A percentile compares a stretch with the other conserved stretches of the same genome.
These are phyloP conservation scores for Plasmodium berghei DNA, from an alignment of 169 alveolate species.

Conservation along the genomic window DNA sequence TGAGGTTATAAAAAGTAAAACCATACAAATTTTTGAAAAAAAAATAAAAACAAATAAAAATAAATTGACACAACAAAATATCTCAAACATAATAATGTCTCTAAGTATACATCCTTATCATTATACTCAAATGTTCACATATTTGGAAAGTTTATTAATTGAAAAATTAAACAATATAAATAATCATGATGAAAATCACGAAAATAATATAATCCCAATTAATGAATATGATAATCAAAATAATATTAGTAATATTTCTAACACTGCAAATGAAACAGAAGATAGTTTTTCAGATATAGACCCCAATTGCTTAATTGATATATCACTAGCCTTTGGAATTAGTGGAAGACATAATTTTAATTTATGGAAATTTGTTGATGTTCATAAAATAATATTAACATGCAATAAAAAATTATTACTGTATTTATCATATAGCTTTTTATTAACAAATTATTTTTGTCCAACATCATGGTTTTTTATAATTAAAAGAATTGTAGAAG, in stretches of 20 bases:
- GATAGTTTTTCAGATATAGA: slow-evolving; percentile 1
- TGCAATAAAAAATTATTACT: slow-evolving; percentile 49
- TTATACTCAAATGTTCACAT: slow-evolving; percentile 63
- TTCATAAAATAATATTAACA: slow-evolving; percentile 54
- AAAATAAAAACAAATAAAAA: slow-evolving; percentile 70
- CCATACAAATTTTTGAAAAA: slow-evolving; percentile 49
- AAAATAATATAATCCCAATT: neutral
- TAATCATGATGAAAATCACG: neutral
- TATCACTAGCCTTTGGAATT: slow-evolving; percentile 59
- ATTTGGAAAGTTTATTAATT: slow-evolving; percentile 56
- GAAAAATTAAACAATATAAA: slow-evolving; percentile 25
- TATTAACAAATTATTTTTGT: slow-evolving; percentile 55
- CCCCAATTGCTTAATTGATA: slow-evolving; percentile 52
- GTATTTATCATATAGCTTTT: slow-evolving; percentile 71
- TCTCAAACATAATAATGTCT: slow-evolving; percentile 54
- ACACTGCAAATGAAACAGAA: neutral
- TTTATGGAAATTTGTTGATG: slow-evolving; percentile 57
- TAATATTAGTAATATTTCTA: neutral
- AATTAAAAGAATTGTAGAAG: slow-evolving; percentile 73
- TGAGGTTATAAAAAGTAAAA: slow-evolving; percentile 39
- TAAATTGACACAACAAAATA: slow-evolving; percentile 48
- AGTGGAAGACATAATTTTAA: slow-evolving; percentile 57
- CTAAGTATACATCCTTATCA: slow-evolving; percentile 70
- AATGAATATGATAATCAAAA: neutral
- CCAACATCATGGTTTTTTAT: slow-evolving; percentile 63